Evolutionary conservation across 2,329 filamentous ascomycete species (phyloP).

Genomic region (Aspergillus piperis): DNA sequence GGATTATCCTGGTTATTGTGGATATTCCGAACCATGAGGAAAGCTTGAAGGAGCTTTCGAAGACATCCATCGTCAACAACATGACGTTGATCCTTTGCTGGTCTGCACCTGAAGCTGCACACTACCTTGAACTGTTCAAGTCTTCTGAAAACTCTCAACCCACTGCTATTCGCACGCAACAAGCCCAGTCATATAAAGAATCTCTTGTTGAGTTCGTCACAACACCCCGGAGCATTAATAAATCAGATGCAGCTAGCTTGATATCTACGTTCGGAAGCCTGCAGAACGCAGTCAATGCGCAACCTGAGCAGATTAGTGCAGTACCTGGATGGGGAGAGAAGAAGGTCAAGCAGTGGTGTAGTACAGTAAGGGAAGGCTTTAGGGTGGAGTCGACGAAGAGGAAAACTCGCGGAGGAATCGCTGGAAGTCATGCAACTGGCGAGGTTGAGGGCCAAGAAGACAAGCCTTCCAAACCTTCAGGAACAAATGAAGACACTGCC

Average conservation of each 20-base stretch:
- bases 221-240: slow-evolving; percentile 85
- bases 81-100: slow-evolving; percentile 91
- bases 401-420: slow-evolving; percentile 39
- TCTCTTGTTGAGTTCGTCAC: slow-evolving; percentile 91
- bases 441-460: background rate
- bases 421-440: slow-evolving; percentile 32
- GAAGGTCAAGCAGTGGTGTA: slow-evolving; percentile 86
- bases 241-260: slow-evolving; percentile 86
- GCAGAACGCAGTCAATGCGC: slow-evolving; percentile 81
- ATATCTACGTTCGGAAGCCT: slow-evolving; percentile 92
- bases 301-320: slow-evolving; percentile 77
- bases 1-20: slow-evolving; percentile 85
- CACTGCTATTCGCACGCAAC: slow-evolving; percentile 79
- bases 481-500: slow-evolving; percentile 46
- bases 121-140: slow-evolving; percentile 94
- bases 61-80: slow-evolving; percentile 89
- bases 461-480: background rate
- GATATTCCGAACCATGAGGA: slow-evolving; percentile 96
- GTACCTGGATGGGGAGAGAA: slow-evolving; percentile 95
- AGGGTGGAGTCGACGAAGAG: slow-evolving; percentile 70
- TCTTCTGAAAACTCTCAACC: slow-evolving; percentile 85
- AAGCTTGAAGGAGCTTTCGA: slow-evolving; percentile 81
- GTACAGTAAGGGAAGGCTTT: slow-evolving; percentile 82
- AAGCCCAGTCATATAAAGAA: slow-evolving; percentile 80
- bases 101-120: slow-evolving; percentile 88